Conservation (phyloP, 2,329 filamentous ascomycete genomes). For the Aspergillus phoenicis region DNA sequence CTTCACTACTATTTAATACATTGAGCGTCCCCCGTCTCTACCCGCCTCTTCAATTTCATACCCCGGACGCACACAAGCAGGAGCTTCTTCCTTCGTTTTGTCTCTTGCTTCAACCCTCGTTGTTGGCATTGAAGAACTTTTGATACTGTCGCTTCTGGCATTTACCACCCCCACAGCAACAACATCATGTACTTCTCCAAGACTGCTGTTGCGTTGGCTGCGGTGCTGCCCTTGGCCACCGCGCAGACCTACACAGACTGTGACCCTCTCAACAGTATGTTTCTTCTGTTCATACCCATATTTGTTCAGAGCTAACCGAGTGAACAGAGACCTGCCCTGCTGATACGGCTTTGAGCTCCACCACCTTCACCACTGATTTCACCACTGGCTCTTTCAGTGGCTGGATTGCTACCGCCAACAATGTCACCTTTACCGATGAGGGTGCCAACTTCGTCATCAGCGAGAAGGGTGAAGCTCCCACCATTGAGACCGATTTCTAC, state of each 20-base stretch:
- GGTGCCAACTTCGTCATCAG: slow-evolving; percentile 81
- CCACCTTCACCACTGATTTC: slow-evolving; percentile 38
- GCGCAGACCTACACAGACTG: slow-evolving; percentile 78
- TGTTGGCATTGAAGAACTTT: not conserved
- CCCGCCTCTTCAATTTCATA: slow-evolving; percentile 3
- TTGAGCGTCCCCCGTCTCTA: not conserved
- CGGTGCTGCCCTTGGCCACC: slow-evolving; percentile 33
- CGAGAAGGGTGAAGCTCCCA: slow-evolving; percentile 78
- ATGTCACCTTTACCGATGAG: slow-evolving; percentile 65
- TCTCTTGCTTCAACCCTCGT: not conserved
- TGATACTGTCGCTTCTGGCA: not conserved
- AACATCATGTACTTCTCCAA: slow-evolving; percentile 37
- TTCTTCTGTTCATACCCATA: not conserved
- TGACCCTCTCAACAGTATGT: slow-evolving; percentile 59
- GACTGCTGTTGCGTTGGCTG: slow-evolving; percentile 34
- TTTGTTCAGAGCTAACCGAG: slow-evolving; percentile 8
- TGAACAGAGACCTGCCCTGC: slow-evolving; percentile 60
- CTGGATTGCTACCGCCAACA: slow-evolving; percentile 69
- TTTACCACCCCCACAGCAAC: slow-evolving; percentile 1
- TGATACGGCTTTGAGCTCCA: slow-evolving; percentile 67
- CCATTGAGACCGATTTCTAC: slow-evolving; percentile 86
- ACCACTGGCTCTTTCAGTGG: slow-evolving; percentile 56
- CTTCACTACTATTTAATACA: slow-evolving; percentile 14
- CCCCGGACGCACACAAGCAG: not conserved
- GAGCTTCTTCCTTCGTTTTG: slow-evolving; percentile 1